Base-by-base conservation (phyloP, 345 rosid genomes). In the Nephelium lappaceum region DNA sequence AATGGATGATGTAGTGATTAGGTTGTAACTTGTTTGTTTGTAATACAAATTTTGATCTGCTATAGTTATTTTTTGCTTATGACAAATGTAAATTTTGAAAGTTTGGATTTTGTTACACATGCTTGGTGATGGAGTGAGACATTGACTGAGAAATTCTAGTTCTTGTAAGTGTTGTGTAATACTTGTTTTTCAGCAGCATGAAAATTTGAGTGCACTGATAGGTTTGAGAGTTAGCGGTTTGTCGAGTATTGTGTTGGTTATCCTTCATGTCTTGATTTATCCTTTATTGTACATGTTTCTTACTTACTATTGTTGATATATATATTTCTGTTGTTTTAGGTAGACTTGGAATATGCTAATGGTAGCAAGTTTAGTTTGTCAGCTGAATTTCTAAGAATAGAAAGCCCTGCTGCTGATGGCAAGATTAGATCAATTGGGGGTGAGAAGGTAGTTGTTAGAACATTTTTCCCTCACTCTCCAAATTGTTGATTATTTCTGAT, bases 361-460 rank as follows among this genome's bases (percentile, higher is more conserved):
- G 92, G 92, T 4, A 81, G 83, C 74, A 87, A 86, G 71, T 92
- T 93, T 83, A 84, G 31, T 63, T 86, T 93, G 57, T 88, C 94
- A 0, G 92, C 97, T 5, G 97, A 94, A 86, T 92, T 88, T 83
- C 82, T 93, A 57, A 87, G 99, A 82, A 79, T 91, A 14, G 81
- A 89, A 38, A 93, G 97, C 81, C 97, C 95, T 18, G 97, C 98
- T 81, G 98, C 90, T 71, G 98, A 96, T 83, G 97, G 92, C 24
- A 96, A 91, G 88, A 74, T 91, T 74, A 91, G 97, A 77, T 89
- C 98, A 77, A 67, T 96, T 11, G 90, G 92, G 42, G 95, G 95
- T 82, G 92, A 93, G 77, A 96, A 93, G 99, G 98, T 93, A 71
- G 58, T 45, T 62, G 7, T 31, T 55, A 15, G 24, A 76, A 2